A percentile compares a stretch with the other conserved stretches of the same genome.
phyloP scores from a whole-genome alignment of 2,329 filamentous ascomycete species.

The Zymoseptoria crescenta region DNA sequence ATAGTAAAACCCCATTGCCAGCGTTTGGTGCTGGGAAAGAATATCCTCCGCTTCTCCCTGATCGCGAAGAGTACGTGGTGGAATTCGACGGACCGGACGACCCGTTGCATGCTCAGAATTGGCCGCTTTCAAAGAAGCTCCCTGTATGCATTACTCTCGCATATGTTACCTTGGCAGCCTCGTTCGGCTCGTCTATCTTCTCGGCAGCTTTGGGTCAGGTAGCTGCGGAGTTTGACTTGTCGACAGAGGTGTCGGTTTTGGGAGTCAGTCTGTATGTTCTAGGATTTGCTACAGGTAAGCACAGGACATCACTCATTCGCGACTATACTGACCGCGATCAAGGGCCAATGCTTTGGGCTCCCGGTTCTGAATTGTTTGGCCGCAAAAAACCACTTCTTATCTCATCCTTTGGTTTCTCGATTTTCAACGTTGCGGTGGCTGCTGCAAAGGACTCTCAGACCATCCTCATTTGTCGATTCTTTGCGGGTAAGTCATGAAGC shows the following conservation, averaged over 20 bases:
- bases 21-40: slow-evolving; percentile 66
- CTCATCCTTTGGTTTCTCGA: slow-evolving; percentile 29
- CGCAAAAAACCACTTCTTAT: slow-evolving; percentile 25
- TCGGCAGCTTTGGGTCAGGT: slow-evolving; percentile 38
- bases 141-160: slow-evolving; percentile 59
- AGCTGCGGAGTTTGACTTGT: slow-evolving; percentile 36
- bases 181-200: slow-evolving; percentile 46
- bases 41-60: slow-evolving; percentile 60
- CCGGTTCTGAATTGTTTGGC: slow-evolving; percentile 38
- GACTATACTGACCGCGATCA: neutral
- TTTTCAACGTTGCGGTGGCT: slow-evolving; percentile 43
- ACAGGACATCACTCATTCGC: neutral
- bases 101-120: slow-evolving; percentile 74
- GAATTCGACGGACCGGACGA: slow-evolving; percentile 77
- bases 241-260: slow-evolving; percentile 31
- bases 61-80: slow-evolving; percentile 69
- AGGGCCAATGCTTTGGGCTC: slow-evolving; percentile 40
- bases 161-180: slow-evolving; percentile 63
- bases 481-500: slow-evolving; percentile 20
- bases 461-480: slow-evolving; percentile 33
- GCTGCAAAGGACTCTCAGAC: slow-evolving; percentile 33
- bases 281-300: slow-evolving; percentile 30
- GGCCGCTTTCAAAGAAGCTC: slow-evolving; percentile 68
- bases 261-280: slow-evolving; percentile 34
- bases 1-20: slow-evolving; percentile 49